A percentile compares a stretch with the other conserved stretches of the same genome.
phyloP scores from a whole-genome alignment of 805 yeast genomes.

The Kluyveromyces siamensis region DNA sequence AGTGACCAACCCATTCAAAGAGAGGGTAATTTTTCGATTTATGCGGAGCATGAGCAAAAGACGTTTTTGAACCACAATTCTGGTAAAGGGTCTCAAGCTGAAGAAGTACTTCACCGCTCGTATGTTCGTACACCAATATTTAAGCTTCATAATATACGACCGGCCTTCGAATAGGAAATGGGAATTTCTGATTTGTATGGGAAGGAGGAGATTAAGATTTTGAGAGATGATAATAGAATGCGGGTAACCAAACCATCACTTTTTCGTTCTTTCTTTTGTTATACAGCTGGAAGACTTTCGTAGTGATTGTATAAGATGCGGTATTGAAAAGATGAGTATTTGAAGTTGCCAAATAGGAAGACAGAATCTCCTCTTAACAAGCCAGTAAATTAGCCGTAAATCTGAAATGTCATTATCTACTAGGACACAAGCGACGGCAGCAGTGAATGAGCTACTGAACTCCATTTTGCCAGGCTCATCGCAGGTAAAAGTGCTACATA shows the following conservation, averaged over 20 bases:
- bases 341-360: too few relatives aligned
- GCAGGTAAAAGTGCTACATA: conserved; percentile 7
- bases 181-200: too few relatives aligned
- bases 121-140: too few relatives aligned
- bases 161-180: too few relatives aligned
- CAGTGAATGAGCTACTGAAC: conserved; percentile 35
- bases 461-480: conserved; percentile 31
- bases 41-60: neutral
- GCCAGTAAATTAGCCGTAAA: too few relatives aligned
- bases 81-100: too few relatives aligned
- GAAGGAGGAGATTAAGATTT: neutral
- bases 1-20: neutral
- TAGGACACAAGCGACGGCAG: conserved; percentile 30
- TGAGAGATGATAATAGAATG: neutral
- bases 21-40: neutral
- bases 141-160: too few relatives aligned
- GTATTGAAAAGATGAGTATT: too few relatives aligned
- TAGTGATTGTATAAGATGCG: too few relatives aligned
- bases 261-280: neutral
- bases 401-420: conserved; percentile 12
- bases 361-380: too few relatives aligned
- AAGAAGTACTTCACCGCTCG: too few relatives aligned
- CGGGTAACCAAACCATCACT: neutral
- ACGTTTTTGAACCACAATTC: neutral
- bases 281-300: neutral